A percentile compares a stretch with the other conserved stretches of the same genome.
Conservation (phyloP, 441 rosid species). For the Manihot esculenta region DNA sequence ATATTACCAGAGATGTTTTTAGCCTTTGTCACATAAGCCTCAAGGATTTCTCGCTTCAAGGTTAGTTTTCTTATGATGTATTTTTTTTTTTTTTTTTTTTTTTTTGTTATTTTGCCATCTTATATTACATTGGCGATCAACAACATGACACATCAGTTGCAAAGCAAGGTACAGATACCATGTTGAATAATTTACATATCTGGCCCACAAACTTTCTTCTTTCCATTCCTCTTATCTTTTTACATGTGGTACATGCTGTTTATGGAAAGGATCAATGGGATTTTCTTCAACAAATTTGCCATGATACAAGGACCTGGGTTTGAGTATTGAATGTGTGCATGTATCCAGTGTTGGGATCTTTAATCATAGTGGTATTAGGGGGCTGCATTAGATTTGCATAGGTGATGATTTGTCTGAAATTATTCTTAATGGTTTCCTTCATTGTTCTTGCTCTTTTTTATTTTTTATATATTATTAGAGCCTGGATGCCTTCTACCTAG, state of each 20-base stretch:
- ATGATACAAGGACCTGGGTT: not conserved
- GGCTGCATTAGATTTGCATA: not conserved
- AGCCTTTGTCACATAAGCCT: slow-evolving; percentile 81
- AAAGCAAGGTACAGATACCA: slow-evolving; percentile 43
- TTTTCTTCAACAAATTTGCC: not conserved
- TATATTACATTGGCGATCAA: slow-evolving; percentile 14
- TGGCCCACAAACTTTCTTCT: not conserved
- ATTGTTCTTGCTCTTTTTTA: not conserved
- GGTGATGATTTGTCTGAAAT: not conserved
- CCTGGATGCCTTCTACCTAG: slow-evolving; percentile 95
- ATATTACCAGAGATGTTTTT: slow-evolving; percentile 64
- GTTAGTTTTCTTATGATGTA: slow-evolving; percentile 32
- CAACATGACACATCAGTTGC: slow-evolving; percentile 37
- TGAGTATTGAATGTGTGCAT: not conserved
- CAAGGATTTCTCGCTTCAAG: slow-evolving; percentile 96
- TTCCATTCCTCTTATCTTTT: not conserved
- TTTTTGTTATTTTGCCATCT: slow-evolving; percentile 3
- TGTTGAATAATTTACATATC: slow-evolving; percentile 1
- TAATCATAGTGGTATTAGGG: not conserved
- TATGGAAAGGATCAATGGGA: not conserved
- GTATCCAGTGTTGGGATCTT: not conserved
- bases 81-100: slow-evolving; percentile 10
- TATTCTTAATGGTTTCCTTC: not conserved
- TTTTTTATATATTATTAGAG: slow-evolving; percentile 33
- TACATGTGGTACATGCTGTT: not conserved